Conservation (phyloP, 129 eudicot genomes). For the Helianthus tuberosus region DNA sequence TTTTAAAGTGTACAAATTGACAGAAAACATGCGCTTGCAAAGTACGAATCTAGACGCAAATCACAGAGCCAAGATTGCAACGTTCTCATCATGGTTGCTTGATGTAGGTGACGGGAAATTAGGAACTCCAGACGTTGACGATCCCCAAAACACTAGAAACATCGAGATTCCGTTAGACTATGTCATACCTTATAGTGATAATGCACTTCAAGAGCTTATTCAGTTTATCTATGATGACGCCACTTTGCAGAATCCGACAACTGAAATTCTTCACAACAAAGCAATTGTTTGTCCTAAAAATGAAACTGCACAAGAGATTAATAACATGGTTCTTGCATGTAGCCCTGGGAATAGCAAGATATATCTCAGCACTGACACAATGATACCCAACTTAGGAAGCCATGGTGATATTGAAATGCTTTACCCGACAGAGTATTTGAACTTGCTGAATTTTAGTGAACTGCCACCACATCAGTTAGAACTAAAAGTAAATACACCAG, state of each 20-base stretch:
- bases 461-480: background rate
- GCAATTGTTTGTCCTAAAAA: conserved; percentile 6
- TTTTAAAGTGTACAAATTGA: background rate
- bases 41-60: no score
- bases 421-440: background rate
- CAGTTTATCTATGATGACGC: background rate
- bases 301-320: background rate
- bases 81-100: background rate
- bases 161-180: background rate
- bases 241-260: background rate
- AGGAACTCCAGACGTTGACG: background rate
- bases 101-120: background rate
- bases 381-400: background rate
- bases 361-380: background rate
- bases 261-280: background rate
- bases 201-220: background rate
- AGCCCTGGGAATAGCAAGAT: background rate
- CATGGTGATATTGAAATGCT: background rate
- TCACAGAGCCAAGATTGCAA: background rate
- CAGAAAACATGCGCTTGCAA: background rate
- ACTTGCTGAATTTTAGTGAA: background rate
- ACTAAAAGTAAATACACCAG: background rate
- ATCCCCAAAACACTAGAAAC: background rate
- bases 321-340: background rate
- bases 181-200: background rate